Evolutionary conservation across 1,139 yeast species (phyloP).

Genomic region (Geotrichum reessii): DNA sequence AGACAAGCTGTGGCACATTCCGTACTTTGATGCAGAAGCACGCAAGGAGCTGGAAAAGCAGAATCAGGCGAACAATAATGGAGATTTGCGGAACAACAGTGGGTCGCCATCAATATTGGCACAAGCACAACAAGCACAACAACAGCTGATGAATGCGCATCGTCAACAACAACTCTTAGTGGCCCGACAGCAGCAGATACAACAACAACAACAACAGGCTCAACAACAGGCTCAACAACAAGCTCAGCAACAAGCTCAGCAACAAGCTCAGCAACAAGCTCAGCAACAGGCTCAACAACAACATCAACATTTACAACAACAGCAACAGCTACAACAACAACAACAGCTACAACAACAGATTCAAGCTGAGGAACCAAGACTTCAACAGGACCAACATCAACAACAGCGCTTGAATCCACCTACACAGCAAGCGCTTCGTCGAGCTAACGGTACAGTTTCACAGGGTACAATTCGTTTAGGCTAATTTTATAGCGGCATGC

Average conservation of each 20-base stretch:
- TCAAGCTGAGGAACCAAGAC: too few relatives aligned
- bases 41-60: neutral
- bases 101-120: conserved; percentile 16
- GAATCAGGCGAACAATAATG: neutral
- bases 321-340: conserved; percentile 4
- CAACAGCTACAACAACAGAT: neutral
- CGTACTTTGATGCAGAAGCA: conserved; percentile 9
- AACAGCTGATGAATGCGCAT: conserved; percentile 14
- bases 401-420: neutral
- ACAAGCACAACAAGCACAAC: conserved; percentile 18
- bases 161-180: neutral
- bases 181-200: conserved; percentile 3
- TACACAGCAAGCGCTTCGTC: neutral
- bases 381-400: neutral
- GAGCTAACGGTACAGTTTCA: neutral
- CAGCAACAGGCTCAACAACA: conserved; percentile 5
- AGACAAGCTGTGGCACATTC: conserved; percentile 5
- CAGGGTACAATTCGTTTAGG: conserved; percentile 9
- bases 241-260: neutral
- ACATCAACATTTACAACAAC: conserved; percentile 8
- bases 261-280: neutral
- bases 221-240: neutral
- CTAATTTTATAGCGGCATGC: neutral
- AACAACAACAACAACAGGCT: conserved; percentile 7
- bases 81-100: neutral